These are phyloP conservation scores for Scheffersomyces lignosus DNA, from an alignment of 805 yeast genomes.

Conservation along the genomic window DNA sequence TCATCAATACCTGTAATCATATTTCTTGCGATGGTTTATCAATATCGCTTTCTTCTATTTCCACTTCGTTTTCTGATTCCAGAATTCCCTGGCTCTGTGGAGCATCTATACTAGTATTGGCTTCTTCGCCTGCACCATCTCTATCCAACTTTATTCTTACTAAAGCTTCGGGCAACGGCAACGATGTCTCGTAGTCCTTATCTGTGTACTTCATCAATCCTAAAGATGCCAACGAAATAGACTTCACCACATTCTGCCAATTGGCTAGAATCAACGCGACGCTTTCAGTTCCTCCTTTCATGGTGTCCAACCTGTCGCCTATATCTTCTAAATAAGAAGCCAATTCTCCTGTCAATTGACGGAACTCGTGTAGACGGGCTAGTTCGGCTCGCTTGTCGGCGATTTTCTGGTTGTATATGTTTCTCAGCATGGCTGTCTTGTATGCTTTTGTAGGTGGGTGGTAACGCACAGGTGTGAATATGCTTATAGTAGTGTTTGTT, in stretches of 20 bases:
- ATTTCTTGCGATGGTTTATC: too few species aligned
- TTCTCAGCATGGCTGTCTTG: slow-evolving; percentile 6
- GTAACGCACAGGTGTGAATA: background rate
- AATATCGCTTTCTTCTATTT: too few species aligned
- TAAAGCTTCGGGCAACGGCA: slow-evolving; percentile 64
- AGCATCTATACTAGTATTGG: background rate
- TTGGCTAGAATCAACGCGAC: slow-evolving; percentile 59
- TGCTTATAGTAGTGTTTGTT: background rate
- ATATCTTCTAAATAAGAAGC: slow-evolving; percentile 49
- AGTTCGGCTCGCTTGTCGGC: slow-evolving; percentile 54
- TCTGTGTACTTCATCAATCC: slow-evolving; percentile 47
- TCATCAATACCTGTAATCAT: too few species aligned
- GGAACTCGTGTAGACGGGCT: slow-evolving; percentile 47
- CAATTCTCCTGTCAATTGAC: slow-evolving; percentile 45
- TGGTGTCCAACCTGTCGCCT: slow-evolving; percentile 46
- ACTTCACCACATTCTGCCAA: slow-evolving; percentile 63
- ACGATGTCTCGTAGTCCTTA: slow-evolving; percentile 39
- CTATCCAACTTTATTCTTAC: slow-evolving; percentile 56
- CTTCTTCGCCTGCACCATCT: slow-evolving; percentile 23
- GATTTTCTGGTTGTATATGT: slow-evolving; percentile 24
- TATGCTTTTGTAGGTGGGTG: too few species aligned
- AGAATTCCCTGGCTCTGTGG: background rate
- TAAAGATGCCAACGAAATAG: slow-evolving; percentile 60
- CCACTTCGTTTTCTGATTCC: background rate
- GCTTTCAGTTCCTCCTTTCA: slow-evolving; percentile 59